Conservation (phyloP, 495 filamentous ascomycete genomes). For the Hypoxylon rickii region DNA sequence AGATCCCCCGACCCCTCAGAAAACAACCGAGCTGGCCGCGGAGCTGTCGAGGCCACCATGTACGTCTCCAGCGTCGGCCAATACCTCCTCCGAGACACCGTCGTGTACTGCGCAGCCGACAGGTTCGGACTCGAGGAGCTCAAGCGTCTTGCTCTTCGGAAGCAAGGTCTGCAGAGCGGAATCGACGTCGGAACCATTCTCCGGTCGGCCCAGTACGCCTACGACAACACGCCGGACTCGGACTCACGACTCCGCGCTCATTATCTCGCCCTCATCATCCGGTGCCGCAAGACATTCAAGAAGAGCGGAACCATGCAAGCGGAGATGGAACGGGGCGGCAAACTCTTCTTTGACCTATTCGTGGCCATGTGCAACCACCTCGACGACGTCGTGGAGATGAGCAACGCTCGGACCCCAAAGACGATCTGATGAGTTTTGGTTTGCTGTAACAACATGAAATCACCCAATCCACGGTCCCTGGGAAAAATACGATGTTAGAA, state of each 20-base stretch:
- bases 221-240: constrained; percentile 89
- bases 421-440: constrained; percentile 47
- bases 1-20: constrained; percentile 42
- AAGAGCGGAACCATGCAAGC: constrained; percentile 94
- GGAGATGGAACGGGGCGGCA: constrained; percentile 90
- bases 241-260: constrained; percentile 90
- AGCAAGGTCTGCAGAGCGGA: constrained; percentile 86
- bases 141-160: constrained; percentile 84
- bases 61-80: constrained; percentile 67
- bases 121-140: constrained; percentile 84
- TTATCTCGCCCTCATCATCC: constrained; percentile 92
- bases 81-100: constrained; percentile 82
- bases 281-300: constrained; percentile 92
- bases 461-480: constrained; percentile 30
- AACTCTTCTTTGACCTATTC: constrained; percentile 96
- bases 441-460: constrained; percentile 27
- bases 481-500: constrained; percentile 20
- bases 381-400: constrained; percentile 79
- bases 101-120: constrained; percentile 88
- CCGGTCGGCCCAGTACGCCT: constrained; percentile 87
- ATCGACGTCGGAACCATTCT: constrained; percentile 87
- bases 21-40: constrained; percentile 56
- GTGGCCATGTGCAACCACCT: constrained; percentile 97
- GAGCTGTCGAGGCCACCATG: constrained; percentile 74
- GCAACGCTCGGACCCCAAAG: constrained; percentile 55